These are phyloP conservation scores for Elsinoe australis DNA, from an alignment of 2,329 filamentous ascomycete species.

Conservation along the genomic window DNA sequence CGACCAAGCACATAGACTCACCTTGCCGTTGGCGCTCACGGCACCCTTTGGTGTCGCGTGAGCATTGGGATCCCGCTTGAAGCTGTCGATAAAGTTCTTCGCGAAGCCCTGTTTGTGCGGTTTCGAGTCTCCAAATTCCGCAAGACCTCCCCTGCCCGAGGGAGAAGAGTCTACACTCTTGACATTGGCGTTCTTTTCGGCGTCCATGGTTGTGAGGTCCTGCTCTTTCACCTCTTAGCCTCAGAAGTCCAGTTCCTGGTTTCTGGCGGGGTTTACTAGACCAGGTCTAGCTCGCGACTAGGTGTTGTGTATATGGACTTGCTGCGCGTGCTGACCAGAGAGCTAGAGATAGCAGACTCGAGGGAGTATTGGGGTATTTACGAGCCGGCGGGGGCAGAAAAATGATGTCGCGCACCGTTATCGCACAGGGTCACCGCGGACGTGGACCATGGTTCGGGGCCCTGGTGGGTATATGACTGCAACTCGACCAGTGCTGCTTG, in stretches of 20 bases:
- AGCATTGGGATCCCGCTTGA: conserved; percentile 55
- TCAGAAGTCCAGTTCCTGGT: not conserved
- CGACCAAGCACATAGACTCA: no score
- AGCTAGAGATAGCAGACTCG: no score
- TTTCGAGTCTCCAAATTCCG: conserved; percentile 7
- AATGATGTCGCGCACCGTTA: conserved; percentile 7
- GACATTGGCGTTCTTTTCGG: conserved; percentile 10
- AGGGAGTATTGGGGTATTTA: not conserved
- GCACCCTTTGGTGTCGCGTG: conserved; percentile 41
- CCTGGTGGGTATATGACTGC: conserved; percentile 4
- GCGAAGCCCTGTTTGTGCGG: not conserved
- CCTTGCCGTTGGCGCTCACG: conserved; percentile 45
- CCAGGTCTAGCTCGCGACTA: no score
- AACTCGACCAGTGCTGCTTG: not conserved
- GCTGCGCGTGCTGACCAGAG: no score
- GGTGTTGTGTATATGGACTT: no score
- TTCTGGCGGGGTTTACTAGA: no score
- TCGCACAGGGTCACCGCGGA: not conserved
- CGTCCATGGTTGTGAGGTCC: conserved; percentile 5
- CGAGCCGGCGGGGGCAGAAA: not conserved
- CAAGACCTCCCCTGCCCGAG: not conserved
- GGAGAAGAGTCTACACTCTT: conserved; percentile 17
- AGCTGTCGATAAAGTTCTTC: conserved; percentile 49
- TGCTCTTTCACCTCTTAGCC: conserved; percentile 1
- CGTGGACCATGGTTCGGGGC: conserved; percentile 4